Evolutionary conservation across 2,329 filamentous ascomycete genomes (phyloP).

Genomic region (Biscogniauxia sp.): DNA sequence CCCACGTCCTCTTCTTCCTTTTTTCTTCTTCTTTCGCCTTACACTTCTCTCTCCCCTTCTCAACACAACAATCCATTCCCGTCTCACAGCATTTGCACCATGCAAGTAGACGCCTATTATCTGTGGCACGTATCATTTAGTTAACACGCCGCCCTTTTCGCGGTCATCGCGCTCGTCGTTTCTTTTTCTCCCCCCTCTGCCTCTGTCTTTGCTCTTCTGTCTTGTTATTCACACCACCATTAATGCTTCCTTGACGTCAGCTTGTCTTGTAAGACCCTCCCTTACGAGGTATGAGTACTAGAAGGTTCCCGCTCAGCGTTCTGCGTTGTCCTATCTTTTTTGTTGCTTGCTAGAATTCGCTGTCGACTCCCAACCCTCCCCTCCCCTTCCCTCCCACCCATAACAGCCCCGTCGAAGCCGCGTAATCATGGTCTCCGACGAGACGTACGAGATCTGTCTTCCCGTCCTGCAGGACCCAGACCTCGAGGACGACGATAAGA

Average conservation of each 20-base stretch:
- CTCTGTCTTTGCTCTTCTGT: constrained; percentile 6
- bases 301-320: constrained; percentile 5
- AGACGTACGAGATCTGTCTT: constrained; percentile 87
- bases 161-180: constrained; percentile 11
- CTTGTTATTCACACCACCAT: constrained; percentile 9
- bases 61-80: constrained; percentile 13
- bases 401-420: constrained; percentile 16
- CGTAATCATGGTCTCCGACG: constrained; percentile 81
- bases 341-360: constrained; percentile 7
- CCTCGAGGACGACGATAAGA: constrained; percentile 93
- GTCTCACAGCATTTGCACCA: constrained; percentile 30
- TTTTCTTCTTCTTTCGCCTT: background rate
- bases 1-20: background rate
- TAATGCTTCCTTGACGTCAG: constrained; percentile 17
- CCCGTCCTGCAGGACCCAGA: constrained; percentile 79
- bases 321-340: constrained; percentile 5
- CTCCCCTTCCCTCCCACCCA: constrained; percentile 6
- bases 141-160: constrained; percentile 25
- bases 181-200: constrained; percentile 12
- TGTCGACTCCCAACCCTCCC: background rate
- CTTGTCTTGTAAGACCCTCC: constrained; percentile 12
- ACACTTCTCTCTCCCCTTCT: constrained; percentile 5
- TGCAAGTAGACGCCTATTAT: constrained; percentile 31
- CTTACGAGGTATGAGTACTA: constrained; percentile 20
- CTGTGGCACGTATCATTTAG: constrained; percentile 32